phyloP scores from a whole-genome alignment of 2,329 filamentous ascomycete genomes.

The Colletotrichum sp. region DNA sequence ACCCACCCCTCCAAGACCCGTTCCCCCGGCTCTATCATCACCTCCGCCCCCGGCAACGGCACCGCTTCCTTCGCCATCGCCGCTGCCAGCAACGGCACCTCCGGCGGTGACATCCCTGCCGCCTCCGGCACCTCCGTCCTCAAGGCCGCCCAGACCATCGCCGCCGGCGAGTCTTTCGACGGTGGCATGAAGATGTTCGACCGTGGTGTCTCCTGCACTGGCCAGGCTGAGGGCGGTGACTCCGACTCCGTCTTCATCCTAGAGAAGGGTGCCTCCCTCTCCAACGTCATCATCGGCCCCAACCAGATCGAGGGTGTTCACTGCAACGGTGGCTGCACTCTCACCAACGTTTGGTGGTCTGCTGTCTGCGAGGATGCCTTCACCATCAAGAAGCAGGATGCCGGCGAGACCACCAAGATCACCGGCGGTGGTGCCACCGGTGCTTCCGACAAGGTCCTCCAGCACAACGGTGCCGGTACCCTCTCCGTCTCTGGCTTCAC shows the following conservation, averaged over 20 bases:
- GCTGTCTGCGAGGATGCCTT: constrained; percentile 39
- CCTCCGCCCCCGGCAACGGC: constrained; percentile 4
- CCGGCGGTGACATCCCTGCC: constrained; percentile 27
- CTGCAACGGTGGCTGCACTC: constrained; percentile 48
- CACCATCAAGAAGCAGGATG: constrained; percentile 37
- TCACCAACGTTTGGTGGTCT: constrained; percentile 41
- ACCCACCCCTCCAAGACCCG: constrained; percentile 5
- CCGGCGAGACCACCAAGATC: constrained; percentile 18
- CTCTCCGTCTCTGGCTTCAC: constrained; percentile 18
- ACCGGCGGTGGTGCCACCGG: constrained; percentile 13
- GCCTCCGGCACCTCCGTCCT: constrained; percentile 29
- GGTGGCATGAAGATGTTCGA: constrained; percentile 37
- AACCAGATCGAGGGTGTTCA: constrained; percentile 51
- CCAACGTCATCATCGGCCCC: constrained; percentile 50
- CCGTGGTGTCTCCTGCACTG: constrained; percentile 45
- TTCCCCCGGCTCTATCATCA: constrained; percentile 5
- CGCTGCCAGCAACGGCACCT: constrained; percentile 2
- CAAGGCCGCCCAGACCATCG: constrained; percentile 27
- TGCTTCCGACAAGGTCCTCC: constrained; percentile 17
- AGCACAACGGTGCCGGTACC: constrained; percentile 23
- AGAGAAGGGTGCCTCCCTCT: constrained; percentile 44
- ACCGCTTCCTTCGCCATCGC: neutral
- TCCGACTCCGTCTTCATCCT: constrained; percentile 48
- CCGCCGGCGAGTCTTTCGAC: constrained; percentile 32
- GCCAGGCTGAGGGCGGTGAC: constrained; percentile 46